A percentile compares a stretch with the other conserved stretches of the same genome.
Evolutionary conservation across 2,329 filamentous ascomycete species (phyloP).

Genomic region (Monosporascus sp.): DNA sequence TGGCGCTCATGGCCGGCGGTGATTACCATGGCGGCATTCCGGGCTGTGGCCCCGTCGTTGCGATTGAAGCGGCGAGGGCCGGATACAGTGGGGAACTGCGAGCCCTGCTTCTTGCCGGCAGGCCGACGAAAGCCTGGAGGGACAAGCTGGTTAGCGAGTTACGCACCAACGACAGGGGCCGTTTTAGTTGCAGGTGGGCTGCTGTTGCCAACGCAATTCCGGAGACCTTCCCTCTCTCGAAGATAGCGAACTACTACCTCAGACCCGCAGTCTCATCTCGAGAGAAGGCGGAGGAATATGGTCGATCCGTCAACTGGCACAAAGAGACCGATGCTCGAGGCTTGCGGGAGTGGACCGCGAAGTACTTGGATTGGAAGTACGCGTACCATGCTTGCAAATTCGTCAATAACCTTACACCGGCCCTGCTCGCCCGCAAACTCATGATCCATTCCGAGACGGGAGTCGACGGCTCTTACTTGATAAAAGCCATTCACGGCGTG

Average conservation of each 20-base stretch:
- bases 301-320: not conserved
- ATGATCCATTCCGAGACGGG: not conserved
- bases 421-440: not conserved
- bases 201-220: not conserved
- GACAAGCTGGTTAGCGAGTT: not conserved
- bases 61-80: not conserved
- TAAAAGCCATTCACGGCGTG: not conserved
- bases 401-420: not conserved
- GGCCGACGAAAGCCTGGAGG: not conserved
- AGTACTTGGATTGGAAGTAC: not conserved
- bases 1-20: slow-evolving; percentile 20
- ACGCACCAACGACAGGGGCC: not conserved
- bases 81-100: not conserved
- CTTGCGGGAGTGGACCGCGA: not conserved
- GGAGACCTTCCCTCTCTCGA: not conserved
- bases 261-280: not conserved
- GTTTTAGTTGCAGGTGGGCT: not conserved
- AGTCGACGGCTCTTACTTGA: not conserved
- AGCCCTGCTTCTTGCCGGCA: not conserved
- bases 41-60: slow-evolving; percentile 7
- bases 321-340: not conserved
- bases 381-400: not conserved
- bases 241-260: not conserved
- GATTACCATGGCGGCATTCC: slow-evolving; percentile 16
- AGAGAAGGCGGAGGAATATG: not conserved